Conservation (phyloP, 495 filamentous ascomycete genomes). For the Penicillium paradoxum region DNA sequence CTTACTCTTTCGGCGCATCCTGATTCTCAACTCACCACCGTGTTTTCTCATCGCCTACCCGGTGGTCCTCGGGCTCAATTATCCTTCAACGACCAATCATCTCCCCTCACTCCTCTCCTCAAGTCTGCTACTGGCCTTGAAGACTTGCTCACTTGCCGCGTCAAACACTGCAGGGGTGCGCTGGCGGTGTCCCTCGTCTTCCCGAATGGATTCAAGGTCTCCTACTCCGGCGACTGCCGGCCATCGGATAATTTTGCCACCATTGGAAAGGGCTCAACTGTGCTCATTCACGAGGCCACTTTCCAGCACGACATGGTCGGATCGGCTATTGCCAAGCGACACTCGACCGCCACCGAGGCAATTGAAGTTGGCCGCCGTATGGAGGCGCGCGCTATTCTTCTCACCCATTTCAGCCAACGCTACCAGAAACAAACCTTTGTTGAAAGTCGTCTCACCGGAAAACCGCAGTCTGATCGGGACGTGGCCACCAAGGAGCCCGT, state of each 20-base stretch:
- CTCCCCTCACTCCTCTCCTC: slow-evolving; percentile 31
- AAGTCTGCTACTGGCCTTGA: slow-evolving; percentile 39
- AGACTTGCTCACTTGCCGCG: slow-evolving; percentile 50
- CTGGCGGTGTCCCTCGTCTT: slow-evolving; percentile 74
- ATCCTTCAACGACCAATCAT: slow-evolving; percentile 22
- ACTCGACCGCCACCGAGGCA: slow-evolving; percentile 81
- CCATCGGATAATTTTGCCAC: slow-evolving; percentile 63
- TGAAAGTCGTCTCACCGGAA: slow-evolving; percentile 12
- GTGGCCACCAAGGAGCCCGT: slow-evolving; percentile 4
- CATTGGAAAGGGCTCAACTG: slow-evolving; percentile 68
- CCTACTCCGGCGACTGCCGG: slow-evolving; percentile 89
- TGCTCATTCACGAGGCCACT: slow-evolving; percentile 93
- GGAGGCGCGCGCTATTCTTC: slow-evolving; percentile 66
- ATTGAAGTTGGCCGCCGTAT: slow-evolving; percentile 71
- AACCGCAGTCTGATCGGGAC: neutral
- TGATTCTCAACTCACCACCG: slow-evolving; percentile 17
- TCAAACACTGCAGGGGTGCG: slow-evolving; percentile 75
- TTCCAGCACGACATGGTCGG: slow-evolving; percentile 78
- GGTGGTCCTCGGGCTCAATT: slow-evolving; percentile 19
- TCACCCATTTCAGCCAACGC: slow-evolving; percentile 95
- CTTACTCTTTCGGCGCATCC: slow-evolving; percentile 40
- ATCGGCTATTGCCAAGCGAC: slow-evolving; percentile 83
- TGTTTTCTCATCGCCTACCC: slow-evolving; percentile 31
- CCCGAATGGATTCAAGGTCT: slow-evolving; percentile 73
- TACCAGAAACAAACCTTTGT: slow-evolving; percentile 68